A percentile compares a stretch with the other conserved stretches of the same genome.
phyloP scores from a whole-genome alignment of 805 yeast species.

The Candida montana region DNA sequence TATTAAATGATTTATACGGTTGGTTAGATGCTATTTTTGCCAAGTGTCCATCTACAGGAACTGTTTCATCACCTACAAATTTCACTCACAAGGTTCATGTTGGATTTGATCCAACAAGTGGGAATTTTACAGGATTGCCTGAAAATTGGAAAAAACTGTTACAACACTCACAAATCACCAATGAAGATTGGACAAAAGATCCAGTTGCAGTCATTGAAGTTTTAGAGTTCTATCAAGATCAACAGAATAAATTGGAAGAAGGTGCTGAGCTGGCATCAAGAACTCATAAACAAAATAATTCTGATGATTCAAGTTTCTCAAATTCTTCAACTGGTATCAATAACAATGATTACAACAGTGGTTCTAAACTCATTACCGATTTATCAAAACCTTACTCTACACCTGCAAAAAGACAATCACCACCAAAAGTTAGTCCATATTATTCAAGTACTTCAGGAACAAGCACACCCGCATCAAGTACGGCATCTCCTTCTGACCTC shows the following conservation, averaged over 20 bases:
- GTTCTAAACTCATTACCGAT: constrained; percentile 31
- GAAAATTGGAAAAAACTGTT: constrained; percentile 87
- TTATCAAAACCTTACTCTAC: constrained; percentile 37
- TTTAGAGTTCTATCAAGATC: constrained; percentile 66
- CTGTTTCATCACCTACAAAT: constrained; percentile 88
- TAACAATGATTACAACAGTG: constrained; percentile 11
- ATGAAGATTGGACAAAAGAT: constrained; percentile 86
- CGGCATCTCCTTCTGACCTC: constrained; percentile 1
- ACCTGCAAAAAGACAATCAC: constrained; percentile 38
- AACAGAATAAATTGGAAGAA: constrained; percentile 17
- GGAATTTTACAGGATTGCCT: constrained; percentile 90
- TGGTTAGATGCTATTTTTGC: constrained; percentile 89
- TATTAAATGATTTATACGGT: constrained; percentile 72
- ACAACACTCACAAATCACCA: constrained; percentile 82
- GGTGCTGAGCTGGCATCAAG: not conserved
- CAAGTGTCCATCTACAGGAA: constrained; percentile 56
- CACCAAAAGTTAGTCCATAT: constrained; percentile 30
- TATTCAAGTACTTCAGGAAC: constrained; percentile 9
- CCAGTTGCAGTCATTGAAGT: constrained; percentile 95
- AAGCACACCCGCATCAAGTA: constrained; percentile 6
- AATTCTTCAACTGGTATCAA: constrained; percentile 18
- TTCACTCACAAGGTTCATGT: constrained; percentile 92
- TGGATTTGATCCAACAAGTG: constrained; percentile 78
- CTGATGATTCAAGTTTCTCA: constrained; percentile 20
- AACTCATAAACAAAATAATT: constrained; percentile 18